phyloP scores from a whole-genome alignment of 495 filamentous ascomycete genomes.

The Neurospora sp. region DNA sequence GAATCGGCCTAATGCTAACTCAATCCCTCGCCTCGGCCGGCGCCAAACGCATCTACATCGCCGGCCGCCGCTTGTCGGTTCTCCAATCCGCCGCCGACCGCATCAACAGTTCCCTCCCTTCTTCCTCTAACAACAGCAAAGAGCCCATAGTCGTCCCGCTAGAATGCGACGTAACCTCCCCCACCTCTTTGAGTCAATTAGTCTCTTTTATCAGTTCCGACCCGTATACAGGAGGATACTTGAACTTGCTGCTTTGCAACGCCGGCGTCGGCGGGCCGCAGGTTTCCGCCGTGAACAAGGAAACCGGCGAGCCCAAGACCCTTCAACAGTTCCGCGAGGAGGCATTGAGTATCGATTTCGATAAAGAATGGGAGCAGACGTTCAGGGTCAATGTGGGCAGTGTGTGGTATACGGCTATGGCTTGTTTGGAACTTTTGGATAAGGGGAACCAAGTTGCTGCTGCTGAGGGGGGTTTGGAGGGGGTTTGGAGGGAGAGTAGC shows the following conservation, averaged over 20 bases:
- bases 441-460: conserved; percentile 30
- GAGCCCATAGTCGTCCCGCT: conserved; percentile 43
- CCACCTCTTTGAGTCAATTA: conserved; percentile 18
- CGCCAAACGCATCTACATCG: conserved; percentile 60
- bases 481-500: conserved; percentile 1
- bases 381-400: conserved; percentile 51
- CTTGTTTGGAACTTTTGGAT: conserved; percentile 53
- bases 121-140: background rate
- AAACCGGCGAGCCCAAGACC: conserved; percentile 18
- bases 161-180: conserved; percentile 56
- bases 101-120: conserved; percentile 17
- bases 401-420: conserved; percentile 53
- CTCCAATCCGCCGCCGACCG: conserved; percentile 39
- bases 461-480: background rate
- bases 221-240: conserved; percentile 33
- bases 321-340: conserved; percentile 44
- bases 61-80: conserved; percentile 51
- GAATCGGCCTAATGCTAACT: conserved; percentile 60
- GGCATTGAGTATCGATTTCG: conserved; percentile 40
- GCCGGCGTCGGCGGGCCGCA: conserved; percentile 51
- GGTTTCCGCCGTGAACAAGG: conserved; percentile 9
- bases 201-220: conserved; percentile 20
- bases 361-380: conserved; percentile 45
- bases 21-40: conserved; percentile 49
- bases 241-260: conserved; percentile 61